Evolutionary conservation across 148 eudicot genomes (phyloP), one percentile per base, ranked within the genome.

Genomic region (Nyssa sinensis): DNA sequence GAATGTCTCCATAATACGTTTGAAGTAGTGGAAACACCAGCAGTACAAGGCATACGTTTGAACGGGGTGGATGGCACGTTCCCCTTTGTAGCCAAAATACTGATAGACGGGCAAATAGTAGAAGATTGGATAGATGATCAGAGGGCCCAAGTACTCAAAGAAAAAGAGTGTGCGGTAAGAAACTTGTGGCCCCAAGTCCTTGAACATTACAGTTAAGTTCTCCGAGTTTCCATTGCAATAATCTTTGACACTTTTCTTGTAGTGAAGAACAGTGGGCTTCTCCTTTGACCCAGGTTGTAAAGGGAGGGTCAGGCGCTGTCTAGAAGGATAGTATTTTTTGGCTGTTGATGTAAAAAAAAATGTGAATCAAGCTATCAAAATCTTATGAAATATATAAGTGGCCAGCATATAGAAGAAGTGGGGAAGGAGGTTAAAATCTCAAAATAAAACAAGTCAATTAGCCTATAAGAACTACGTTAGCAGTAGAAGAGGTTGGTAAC

Each of bases 291-390:
- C 97, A 3, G 97, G 77, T 71, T 76, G 85, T 64, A 93, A 14
- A n/a, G 99, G 97, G 74, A 93, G 94, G 72, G 97, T 95, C 76
- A 95, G 80, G 28, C 99, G 89, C 84, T 92, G 99, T 74, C 99
- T 90, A 55, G 99, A 85, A 62, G 99, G 96, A 62, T 95, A 90
- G 78, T 81, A 95, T 72, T 92, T 95, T 83, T 84, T 95, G 68
- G 90, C 99, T 93, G 94, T 74, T 55, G 33, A 49, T 12, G 28
- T 28, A 67, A 78, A 34, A 78, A 59, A 58, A 70, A 49, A 77
- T 69, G 67, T 47, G 69, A 25, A 81, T 79, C 53, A 85, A 75
- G 37, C 31, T 8, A 4, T n/a, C 6, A 47, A 29, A 35, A 5
- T 64, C 21, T 70, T 27, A 59, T 5, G 32, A 35, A 62, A 35